These are phyloP conservation scores for Starmera caribaea DNA, from an alignment of 805 yeast species.

Conservation along the genomic window DNA sequence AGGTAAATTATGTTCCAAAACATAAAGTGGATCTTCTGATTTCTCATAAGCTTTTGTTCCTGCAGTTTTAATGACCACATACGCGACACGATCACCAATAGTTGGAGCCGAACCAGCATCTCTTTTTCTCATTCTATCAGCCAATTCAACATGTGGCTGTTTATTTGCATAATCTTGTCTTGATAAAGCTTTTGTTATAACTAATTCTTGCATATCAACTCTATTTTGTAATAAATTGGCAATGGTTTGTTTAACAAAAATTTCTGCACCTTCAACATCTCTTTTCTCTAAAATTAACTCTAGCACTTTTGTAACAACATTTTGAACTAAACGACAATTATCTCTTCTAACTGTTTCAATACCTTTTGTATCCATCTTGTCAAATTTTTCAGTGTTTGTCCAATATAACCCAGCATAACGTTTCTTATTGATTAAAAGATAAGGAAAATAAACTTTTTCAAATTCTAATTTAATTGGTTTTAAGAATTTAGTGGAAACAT, in stretches of 20 bases:
- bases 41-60: conserved; percentile 84
- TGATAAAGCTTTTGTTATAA: conserved; percentile 87
- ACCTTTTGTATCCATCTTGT: conserved; percentile 97
- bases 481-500: conserved; percentile 68
- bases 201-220: conserved; percentile 86
- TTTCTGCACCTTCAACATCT: conserved; percentile 76
- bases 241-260: conserved; percentile 77
- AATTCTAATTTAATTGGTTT: conserved; percentile 91
- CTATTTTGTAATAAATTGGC: conserved; percentile 86
- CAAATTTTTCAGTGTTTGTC: conserved; percentile 88
- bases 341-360: conserved; percentile 98
- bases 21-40: conserved; percentile 94
- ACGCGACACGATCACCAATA: conserved; percentile 96
- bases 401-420: conserved; percentile 96
- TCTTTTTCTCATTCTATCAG: conserved; percentile 92
- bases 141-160: conserved; percentile 95
- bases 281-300: conserved; percentile 80
- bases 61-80: conserved; percentile 78
- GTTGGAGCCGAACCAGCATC: conserved; percentile 97
- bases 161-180: conserved; percentile 85
- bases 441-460: conserved; percentile 94
- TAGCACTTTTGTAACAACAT: conserved; percentile 86
- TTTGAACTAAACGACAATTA: conserved; percentile 89
- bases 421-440: conserved; percentile 86
- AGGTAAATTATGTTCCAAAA: conserved; percentile 83